Conservation (phyloP, 2,329 filamentous ascomycete species). For the Pleomassaria siparia region DNA sequence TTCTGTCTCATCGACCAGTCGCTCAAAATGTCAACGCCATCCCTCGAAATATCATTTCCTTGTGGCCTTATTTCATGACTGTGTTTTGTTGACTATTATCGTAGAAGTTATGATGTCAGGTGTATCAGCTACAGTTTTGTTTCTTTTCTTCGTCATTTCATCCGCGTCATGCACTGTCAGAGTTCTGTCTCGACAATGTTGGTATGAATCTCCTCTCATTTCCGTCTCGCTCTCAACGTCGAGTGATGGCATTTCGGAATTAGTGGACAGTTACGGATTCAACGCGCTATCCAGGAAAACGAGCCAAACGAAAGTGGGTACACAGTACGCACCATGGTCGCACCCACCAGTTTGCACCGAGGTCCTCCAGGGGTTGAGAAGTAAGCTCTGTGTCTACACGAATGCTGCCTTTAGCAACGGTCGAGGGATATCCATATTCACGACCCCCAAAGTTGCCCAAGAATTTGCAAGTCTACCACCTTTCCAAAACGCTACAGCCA, state of each 20-base stretch:
- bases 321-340: constrained; percentile 22
- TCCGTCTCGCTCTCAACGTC: constrained; percentile 16
- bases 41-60: neutral
- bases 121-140: no score
- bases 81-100: neutral
- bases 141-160: neutral
- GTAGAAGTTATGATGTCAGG: neutral
- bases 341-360: constrained; percentile 29
- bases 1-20: constrained; percentile 13
- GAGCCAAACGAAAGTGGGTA: neutral
- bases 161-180: neutral
- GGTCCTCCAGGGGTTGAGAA: constrained; percentile 19
- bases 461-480: constrained; percentile 24
- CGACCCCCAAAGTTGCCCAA: constrained; percentile 29
- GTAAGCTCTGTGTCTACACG: constrained; percentile 37
- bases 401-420: constrained; percentile 25
- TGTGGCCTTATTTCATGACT: neutral
- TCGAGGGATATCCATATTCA: constrained; percentile 39
- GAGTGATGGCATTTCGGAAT: constrained; percentile 11
- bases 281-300: neutral
- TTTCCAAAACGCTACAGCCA: constrained; percentile 18
- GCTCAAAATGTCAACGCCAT: neutral
- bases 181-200: constrained; percentile 20
- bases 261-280: neutral
- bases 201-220: constrained; percentile 21